A percentile compares a stretch with the other conserved stretches of the same genome.
Evolutionary conservation across 1,139 yeast species (phyloP).

Genomic region (Nakaseomyces delphensis): DNA sequence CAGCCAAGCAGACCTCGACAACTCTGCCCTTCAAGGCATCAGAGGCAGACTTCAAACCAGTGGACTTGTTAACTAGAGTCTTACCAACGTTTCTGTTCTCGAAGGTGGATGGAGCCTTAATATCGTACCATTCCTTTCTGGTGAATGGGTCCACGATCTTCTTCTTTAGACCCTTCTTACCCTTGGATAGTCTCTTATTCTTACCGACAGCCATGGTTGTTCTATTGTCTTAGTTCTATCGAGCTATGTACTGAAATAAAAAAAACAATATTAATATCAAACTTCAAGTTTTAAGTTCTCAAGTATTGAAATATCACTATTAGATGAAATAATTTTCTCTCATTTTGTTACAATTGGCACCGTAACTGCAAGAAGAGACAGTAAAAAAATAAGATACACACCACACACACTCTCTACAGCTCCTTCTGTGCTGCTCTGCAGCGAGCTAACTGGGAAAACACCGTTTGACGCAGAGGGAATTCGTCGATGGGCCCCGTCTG

Average conservation of each 20-base stretch:
- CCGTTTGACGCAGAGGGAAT: no score
- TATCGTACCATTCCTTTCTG: conserved; percentile 91
- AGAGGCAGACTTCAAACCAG: conserved; percentile 89
- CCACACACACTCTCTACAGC: no score
- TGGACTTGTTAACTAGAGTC: conserved; percentile 87
- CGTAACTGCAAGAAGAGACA: no score
- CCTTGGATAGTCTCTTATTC: conserved; percentile 94
- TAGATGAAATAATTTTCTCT: no score
- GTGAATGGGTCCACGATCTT: conserved; percentile 92
- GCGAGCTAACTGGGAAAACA: no score
- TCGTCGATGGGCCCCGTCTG: no score
- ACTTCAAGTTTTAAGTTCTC: no score
- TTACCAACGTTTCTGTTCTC: conserved; percentile 92
- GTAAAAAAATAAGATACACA: no score
- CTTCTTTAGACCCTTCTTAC: conserved; percentile 94
- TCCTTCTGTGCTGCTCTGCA: no score
- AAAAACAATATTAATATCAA: background rate
- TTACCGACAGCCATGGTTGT: conserved; percentile 85
- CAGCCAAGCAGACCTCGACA: conserved; percentile 79
- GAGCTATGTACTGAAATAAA: background rate
- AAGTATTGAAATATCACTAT: no score
- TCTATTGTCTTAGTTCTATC: conserved; percentile 33
- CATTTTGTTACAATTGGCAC: no score
- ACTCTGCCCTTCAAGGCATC: conserved; percentile 90
- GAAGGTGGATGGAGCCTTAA: conserved; percentile 91